Percentiles rank a stretch among this genome's conserved stretches.
These are phyloP conservation scores for Colletotrichum liaoningense DNA, from an alignment of 2,329 filamentous ascomycete species.

Conservation along the genomic window DNA sequence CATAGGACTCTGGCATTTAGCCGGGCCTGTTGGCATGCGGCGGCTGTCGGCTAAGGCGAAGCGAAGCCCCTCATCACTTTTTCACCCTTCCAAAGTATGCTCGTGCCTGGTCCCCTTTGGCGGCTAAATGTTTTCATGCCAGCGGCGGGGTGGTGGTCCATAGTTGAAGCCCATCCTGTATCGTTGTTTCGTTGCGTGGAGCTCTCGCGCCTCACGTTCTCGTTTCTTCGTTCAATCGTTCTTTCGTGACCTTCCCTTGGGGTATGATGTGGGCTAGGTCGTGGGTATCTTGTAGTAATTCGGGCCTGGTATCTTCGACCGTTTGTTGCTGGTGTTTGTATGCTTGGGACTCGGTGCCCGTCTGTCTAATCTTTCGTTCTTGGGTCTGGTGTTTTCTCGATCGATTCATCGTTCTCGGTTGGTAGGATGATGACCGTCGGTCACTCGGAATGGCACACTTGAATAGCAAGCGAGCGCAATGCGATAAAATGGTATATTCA, in stretches of 20 bases:
- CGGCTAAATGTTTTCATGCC: neutral
- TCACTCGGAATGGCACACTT: neutral
- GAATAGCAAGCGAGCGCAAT: neutral
- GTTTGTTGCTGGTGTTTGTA: neutral
- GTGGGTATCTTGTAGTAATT: neutral
- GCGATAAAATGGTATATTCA: slow-evolving; percentile 6
- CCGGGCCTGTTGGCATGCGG: neutral
- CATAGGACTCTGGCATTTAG: neutral
- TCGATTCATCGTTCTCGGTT: neutral
- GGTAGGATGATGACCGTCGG: neutral
- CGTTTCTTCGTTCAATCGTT: neutral
- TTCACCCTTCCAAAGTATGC: too few relatives aligned
- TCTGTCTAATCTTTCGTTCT: neutral
- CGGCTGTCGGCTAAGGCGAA: neutral
- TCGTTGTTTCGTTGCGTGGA: too few relatives aligned
- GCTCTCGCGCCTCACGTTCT: neutral
- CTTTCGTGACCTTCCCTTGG: neutral
- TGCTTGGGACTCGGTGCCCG: too few relatives aligned
- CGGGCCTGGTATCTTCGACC: neutral
- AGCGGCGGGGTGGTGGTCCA: neutral
- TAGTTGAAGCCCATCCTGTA: too few relatives aligned
- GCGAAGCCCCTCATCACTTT: too few relatives aligned
- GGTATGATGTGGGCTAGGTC: neutral
- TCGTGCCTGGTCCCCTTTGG: neutral
- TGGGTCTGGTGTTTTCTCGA: neutral